Base-by-base conservation (phyloP, 2,329 filamentous ascomycete species). In the Alternaria rosae region DNA sequence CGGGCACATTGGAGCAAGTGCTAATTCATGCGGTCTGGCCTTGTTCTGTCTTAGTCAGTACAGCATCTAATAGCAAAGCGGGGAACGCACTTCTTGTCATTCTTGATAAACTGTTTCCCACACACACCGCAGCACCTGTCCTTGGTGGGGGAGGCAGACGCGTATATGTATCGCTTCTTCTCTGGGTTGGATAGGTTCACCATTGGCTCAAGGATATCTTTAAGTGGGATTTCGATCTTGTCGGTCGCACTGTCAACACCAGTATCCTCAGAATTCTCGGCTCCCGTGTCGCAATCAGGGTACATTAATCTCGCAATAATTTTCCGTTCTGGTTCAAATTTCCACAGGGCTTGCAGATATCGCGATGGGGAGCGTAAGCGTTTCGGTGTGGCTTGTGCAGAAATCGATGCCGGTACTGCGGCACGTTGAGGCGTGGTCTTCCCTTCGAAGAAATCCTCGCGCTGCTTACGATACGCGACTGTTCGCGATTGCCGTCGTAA, bases 401-500 rank as follows among this genome's bases (percentile, higher is more conserved):
- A 54, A 44, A 17, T 11, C n/a, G 21, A 28, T 32, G 17, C 10
- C n/a, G n/a, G n/a, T 30, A n/a, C n/a, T 4, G 15, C 15, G 3
- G 9, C 10, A 43, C 44, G 1, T 5, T n/a, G 30, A 38, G 26
- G 13, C 5, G 5, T 25, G 17, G 30, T 32, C 41, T n/a, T 17
- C 32, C 44, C 32, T 15, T 45, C n/a, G 15, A 57, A 57, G 9
- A 57, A 57, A 21, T n/a, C 45, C 35, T 57, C 45, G 17, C 55
- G 55, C 23, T 57, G 35, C 35, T n/a, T 57, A 51, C 45, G 13
- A 17, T 51, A 57, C 23, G 55, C 55, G 15, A 42, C 10, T 12
- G 17, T 51, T 51, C 55, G 45, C 2, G 35, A 57, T 52, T 57
- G 55, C 23, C 55, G 30, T 57, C 45, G 44, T 25, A 57, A n/a